These are phyloP conservation scores for Xerophyta viscosa DNA, from an alignment of 106 monocot species.

Conservation along the genomic window DNA sequence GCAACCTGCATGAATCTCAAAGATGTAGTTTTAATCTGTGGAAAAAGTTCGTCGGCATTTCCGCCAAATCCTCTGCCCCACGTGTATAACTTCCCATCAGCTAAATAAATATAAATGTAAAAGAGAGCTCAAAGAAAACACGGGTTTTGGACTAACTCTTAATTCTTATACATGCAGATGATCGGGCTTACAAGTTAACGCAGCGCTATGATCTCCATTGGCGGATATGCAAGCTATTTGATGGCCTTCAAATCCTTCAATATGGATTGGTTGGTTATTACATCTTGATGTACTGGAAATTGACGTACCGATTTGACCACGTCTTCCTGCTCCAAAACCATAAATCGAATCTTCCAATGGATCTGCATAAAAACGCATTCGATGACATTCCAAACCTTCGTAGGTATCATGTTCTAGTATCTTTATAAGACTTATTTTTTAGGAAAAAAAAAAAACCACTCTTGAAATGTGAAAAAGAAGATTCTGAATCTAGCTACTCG, in stretches of 20 bases:
- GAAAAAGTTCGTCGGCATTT: constrained; percentile 16
- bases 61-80: constrained; percentile 63
- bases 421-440: no score
- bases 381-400: no score
- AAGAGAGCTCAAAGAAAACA: neutral
- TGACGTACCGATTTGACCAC: constrained; percentile 41
- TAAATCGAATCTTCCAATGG: constrained; percentile 25
- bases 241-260: constrained; percentile 40
- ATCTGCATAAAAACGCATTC: constrained; percentile 14
- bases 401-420: no score
- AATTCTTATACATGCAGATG: neutral
- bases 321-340: constrained; percentile 58
- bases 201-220: constrained; percentile 74
- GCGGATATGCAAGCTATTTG: constrained; percentile 34
- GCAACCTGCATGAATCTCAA: constrained; percentile 55
- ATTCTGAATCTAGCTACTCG: no score
- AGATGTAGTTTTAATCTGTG: constrained; percentile 20
- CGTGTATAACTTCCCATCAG: constrained; percentile 48
- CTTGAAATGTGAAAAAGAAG: no score
- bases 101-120: constrained; percentile 20
- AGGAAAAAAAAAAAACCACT: no score
- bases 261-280: constrained; percentile 23
- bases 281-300: constrained; percentile 15
- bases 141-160: no score
- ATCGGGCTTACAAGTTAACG: constrained; percentile 36